phyloP scores from a whole-genome alignment of 1,284 basidiomycete genomes.

The Ganoderma sinense region DNA sequence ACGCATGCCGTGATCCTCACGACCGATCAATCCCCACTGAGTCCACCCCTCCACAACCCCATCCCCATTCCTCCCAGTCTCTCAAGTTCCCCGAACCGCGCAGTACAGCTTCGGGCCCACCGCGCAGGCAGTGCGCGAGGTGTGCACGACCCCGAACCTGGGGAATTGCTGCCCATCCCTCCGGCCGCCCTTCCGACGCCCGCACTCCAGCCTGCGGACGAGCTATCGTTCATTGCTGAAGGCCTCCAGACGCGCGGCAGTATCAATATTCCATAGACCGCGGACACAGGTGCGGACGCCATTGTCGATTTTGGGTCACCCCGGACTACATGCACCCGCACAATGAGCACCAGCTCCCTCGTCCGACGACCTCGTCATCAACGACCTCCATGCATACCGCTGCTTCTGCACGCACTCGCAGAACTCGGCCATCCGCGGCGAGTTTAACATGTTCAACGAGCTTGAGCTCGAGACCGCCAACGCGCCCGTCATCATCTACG shows the following conservation, averaged over 20 bases:
- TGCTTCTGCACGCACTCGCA: neutral
- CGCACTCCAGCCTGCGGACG: no score
- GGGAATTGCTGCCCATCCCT: no score
- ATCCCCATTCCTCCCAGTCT: no score
- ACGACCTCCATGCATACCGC: constrained; percentile 30
- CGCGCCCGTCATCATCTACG: constrained; percentile 3
- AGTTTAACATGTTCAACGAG: constrained; percentile 4
- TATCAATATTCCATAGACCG: constrained; percentile 32
- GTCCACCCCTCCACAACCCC: no score
- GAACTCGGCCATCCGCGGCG: constrained; percentile 11
- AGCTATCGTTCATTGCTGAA: constrained; percentile 36
- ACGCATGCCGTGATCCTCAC: no score
- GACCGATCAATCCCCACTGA: no score
- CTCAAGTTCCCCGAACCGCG: no score
- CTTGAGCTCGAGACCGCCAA: constrained; percentile 16
- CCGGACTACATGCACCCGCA: constrained; percentile 20
- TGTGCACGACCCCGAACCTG: no score
- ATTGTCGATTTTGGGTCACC: constrained; percentile 33
- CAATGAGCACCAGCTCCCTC: constrained; percentile 23
- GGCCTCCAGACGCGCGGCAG: constrained; percentile 36
- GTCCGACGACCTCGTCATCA: constrained; percentile 22
- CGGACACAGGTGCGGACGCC: constrained; percentile 25
- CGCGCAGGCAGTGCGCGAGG: no score
- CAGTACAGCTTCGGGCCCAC: no score
- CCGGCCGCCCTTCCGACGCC: no score